Conservation (phyloP, 176 grass and related monocot genomes). For the Paspalum vaginatum region DNA sequence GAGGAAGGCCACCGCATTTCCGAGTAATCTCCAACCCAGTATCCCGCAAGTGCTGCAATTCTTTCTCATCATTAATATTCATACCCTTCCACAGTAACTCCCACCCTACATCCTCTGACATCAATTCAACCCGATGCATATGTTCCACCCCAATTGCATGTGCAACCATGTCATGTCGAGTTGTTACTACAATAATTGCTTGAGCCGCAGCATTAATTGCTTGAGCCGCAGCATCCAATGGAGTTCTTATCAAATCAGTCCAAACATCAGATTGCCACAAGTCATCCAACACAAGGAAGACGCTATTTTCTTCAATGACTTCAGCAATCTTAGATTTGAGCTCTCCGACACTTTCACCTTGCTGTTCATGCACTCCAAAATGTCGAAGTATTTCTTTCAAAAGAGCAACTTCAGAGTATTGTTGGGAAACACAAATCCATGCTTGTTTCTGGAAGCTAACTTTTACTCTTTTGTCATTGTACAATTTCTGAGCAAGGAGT, state of each 20-base stretch:
- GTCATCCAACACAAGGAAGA: conserved; percentile 44
- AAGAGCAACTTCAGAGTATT: conserved; percentile 18
- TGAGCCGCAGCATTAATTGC: background rate
- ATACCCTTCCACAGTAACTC: conserved; percentile 23
- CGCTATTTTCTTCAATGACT: background rate
- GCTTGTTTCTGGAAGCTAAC: conserved; percentile 15
- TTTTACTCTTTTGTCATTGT: conserved; percentile 18
- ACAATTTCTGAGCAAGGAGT: conserved; percentile 42
- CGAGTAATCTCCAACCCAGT: background rate
- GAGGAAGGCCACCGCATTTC: background rate
- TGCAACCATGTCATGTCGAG: background rate
- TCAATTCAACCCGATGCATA: conserved; percentile 28
- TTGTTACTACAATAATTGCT: background rate
- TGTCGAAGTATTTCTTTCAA: conserved; percentile 28
- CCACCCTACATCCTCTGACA: conserved; percentile 19
- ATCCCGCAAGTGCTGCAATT: background rate
- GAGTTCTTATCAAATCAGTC: conserved; percentile 20
- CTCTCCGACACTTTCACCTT: conserved; percentile 13
- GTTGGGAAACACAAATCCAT: conserved; percentile 44
- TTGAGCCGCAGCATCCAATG: background rate
- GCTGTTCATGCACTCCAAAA: background rate
- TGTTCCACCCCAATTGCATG: background rate
- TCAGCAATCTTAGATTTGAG: background rate
- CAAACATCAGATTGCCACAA: conserved; percentile 42
- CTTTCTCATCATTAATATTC: background rate